These are phyloP conservation scores for Priceomyces carsonii DNA, from an alignment of 805 yeast genomes.

Conservation along the genomic window DNA sequence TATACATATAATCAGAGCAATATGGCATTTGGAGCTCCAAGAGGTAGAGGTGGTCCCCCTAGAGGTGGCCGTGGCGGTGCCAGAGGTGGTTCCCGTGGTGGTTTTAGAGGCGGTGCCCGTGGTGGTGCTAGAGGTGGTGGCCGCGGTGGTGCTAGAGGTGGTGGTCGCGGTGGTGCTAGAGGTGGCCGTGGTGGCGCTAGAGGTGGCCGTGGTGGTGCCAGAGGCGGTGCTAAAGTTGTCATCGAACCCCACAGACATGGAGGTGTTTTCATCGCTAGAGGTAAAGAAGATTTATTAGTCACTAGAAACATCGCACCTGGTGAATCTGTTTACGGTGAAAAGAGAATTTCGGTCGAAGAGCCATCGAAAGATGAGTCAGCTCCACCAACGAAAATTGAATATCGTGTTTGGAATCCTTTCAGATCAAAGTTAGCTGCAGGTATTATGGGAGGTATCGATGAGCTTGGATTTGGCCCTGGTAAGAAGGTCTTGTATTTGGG, in stretches of 20 bases:
- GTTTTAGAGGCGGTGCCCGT: conserved; percentile 49
- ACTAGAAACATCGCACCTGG: conserved; percentile 98
- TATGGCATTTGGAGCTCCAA: conserved; percentile 78
- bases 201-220: conserved; percentile 79
- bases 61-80: conserved; percentile 50
- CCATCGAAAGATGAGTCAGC: conserved; percentile 86
- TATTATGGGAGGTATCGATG: conserved; percentile 99
- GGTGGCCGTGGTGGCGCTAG: conserved; percentile 61
- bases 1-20: conserved; percentile 7
- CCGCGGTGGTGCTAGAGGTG: conserved; percentile 37
- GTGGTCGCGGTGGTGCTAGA: conserved; percentile 45
- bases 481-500: conserved; percentile 96
- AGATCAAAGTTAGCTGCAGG: conserved; percentile 99
- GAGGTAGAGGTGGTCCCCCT: conserved; percentile 55
- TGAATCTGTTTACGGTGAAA: conserved; percentile 98
- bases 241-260: conserved; percentile 99
- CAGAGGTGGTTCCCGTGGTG: conserved; percentile 55
- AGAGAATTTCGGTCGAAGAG: conserved; percentile 91
- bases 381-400: conserved; percentile 92
- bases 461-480: conserved; percentile 96
- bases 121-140: conserved; percentile 53
- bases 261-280: conserved; percentile 99
- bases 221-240: conserved; percentile 93
- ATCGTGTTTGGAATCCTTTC: conserved; percentile 99
- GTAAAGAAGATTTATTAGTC: conserved; percentile 97